Conservation (phyloP, 2,329 filamentous ascomycete species). For the Chrysoporthe cubensis region DNA sequence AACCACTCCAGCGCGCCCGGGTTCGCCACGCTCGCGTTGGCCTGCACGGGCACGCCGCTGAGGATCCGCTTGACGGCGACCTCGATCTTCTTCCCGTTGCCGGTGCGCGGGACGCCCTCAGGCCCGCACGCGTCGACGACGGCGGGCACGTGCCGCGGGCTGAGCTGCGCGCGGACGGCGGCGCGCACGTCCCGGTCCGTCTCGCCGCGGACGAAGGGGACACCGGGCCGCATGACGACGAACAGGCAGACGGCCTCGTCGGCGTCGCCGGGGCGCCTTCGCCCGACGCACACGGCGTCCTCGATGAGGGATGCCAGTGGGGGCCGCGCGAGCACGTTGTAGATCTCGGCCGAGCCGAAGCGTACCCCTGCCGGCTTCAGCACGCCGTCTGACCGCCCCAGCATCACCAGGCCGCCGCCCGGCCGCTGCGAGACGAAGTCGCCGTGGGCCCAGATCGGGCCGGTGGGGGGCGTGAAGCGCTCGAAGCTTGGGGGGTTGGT, state of each 20-base stretch:
- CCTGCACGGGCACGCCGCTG: conserved; percentile 83
- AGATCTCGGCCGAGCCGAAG: conserved; percentile 94
- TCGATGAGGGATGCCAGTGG: conserved; percentile 74
- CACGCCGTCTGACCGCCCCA: conserved; percentile 89
- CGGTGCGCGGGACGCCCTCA: conserved; percentile 84
- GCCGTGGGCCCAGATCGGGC: conserved; percentile 82
- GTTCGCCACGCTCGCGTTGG: conserved; percentile 92
- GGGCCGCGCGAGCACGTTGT: conserved; percentile 86
- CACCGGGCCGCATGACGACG: conserved; percentile 70
- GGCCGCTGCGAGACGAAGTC: conserved; percentile 77
- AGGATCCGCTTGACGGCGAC: conserved; percentile 96
- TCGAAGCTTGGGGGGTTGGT: conserved; percentile 61
- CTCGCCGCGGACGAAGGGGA: conserved; percentile 52
- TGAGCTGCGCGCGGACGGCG: conserved; percentile 76
- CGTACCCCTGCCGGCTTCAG: conserved; percentile 90
- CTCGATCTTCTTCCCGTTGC: conserved; percentile 97
- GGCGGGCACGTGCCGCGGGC: conserved; percentile 85
- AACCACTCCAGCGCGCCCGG: conserved; percentile 90
- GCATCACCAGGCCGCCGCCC: conserved; percentile 84
- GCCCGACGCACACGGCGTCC: conserved; percentile 86
- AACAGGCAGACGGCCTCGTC: conserved; percentile 92
- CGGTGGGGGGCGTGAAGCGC: conserved; percentile 62
- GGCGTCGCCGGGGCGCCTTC: conserved; percentile 67
- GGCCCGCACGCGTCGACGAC: conserved; percentile 74
- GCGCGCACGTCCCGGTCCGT: conserved; percentile 69